Evolutionary conservation across 2,329 filamentous ascomycete species (phyloP), one percentile per base, ranked within the genome.

Genomic region (Leptographium procerum): DNA sequence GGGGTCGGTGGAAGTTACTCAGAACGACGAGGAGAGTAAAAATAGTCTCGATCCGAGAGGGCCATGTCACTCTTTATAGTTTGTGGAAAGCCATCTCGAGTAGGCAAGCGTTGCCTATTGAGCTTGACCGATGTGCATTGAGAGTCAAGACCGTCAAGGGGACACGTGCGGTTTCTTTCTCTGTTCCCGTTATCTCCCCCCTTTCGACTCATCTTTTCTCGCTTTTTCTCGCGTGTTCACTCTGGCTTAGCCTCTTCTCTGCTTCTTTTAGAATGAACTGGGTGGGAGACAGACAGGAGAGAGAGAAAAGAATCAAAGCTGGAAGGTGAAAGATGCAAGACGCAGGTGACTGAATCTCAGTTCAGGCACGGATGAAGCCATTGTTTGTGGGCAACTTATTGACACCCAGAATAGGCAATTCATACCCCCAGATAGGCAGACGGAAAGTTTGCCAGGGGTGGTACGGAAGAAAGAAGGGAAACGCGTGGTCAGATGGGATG

Each of bases 371-470:
- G 11, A 29, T 16, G 19, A n/a, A 29, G 50, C 16, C 29, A 24
- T 50, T 29, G 19, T 56, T 14, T 4, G 5, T 50, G 10, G 11
- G 7, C 10, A 10, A 34, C 47, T 56, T 59, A 59, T 59, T 59
- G 22, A 59, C 4, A 34, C 52, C 53, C 57, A 36, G 45, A 59
- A 52, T 22, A 33, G 48, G 57, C 13, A 55, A 55, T 43, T n/a
- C n/a, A 50, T 1, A n/a, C 2, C 24, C 26, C 24, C 2, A 11
- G 40, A 28, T 5, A 14, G 34, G 22, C 26, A 19, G 6, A 9
- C 8, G 31, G n/a, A 22, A 14, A 2, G 22, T 31, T 5, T n/a
- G 52, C 11, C 31, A 31, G 22, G 29, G 52, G 52, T 9, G 10
- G 11, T 10, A 53, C 31, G 19, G 29, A 22, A 34, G 31, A 53